Evolutionary conservation across 163 green algal species (phyloP).

Genomic region (Coccomyxa subellipsoidea): DNA sequence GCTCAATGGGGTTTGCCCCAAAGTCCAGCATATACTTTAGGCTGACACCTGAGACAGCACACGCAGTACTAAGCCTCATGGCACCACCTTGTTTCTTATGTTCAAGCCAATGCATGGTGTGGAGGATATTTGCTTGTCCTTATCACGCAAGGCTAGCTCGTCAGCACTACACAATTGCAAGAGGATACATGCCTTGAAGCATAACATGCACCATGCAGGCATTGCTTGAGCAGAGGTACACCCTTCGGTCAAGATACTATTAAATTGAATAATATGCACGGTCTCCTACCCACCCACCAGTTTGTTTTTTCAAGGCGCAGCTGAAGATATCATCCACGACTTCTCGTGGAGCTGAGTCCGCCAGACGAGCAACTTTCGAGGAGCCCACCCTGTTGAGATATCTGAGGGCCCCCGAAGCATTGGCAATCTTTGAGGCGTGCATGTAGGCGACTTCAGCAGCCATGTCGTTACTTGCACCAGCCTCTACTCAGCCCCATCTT

Average conservation of each 20-base stretch:
- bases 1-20: conserved; percentile 85
- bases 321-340: conserved; percentile 90
- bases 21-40: conserved; percentile 89
- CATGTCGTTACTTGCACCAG: not conserved
- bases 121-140: too few relatives aligned
- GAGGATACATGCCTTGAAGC: too few relatives aligned
- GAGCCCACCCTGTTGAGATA: not conserved
- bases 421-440: not conserved
- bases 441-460: not conserved
- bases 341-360: conserved; percentile 37
- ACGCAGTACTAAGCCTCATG: too few relatives aligned
- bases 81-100: too few relatives aligned
- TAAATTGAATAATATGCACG: too few relatives aligned
- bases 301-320: conserved; percentile 87
- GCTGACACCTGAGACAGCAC: conserved; percentile 21
- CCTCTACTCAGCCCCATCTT: not conserved
- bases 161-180: too few relatives aligned
- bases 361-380: conserved; percentile 14
- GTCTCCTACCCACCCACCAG: too few relatives aligned
- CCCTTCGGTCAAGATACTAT: too few relatives aligned
- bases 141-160: too few relatives aligned
- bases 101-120: too few relatives aligned
- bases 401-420: not conserved
- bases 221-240: too few relatives aligned
- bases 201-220: too few relatives aligned